Conservation (phyloP, 2,329 filamentous ascomycete species). For the Lecanoromycetidae sp. region DNA sequence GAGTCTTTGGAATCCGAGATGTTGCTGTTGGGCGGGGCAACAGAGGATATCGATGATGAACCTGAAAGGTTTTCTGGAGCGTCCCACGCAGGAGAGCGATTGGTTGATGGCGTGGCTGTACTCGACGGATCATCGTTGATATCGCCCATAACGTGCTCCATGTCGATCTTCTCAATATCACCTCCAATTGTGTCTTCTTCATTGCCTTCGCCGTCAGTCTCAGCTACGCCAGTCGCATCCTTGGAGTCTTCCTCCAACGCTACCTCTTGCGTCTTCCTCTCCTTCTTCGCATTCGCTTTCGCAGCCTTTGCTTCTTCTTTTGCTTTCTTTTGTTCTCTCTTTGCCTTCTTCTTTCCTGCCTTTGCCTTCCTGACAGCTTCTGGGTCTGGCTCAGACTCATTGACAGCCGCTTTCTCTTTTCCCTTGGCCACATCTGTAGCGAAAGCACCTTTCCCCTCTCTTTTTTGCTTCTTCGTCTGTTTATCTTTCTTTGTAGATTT, state of each 20-base stretch:
- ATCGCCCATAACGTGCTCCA: slow-evolving; percentile 32
- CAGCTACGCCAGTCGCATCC: slow-evolving; percentile 28
- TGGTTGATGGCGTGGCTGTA: slow-evolving; percentile 37
- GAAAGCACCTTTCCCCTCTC: slow-evolving; percentile 24
- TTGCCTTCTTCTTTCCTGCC: slow-evolving; percentile 31
- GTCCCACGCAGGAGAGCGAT: slow-evolving; percentile 47
- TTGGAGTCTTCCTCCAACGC: slow-evolving; percentile 26
- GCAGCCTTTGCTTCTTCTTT: slow-evolving; percentile 31
- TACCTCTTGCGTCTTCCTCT: slow-evolving; percentile 27
- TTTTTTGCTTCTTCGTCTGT: slow-evolving; percentile 45
- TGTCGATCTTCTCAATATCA: slow-evolving; percentile 36
- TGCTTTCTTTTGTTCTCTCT: slow-evolving; percentile 42
- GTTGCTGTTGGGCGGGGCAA: slow-evolving; percentile 34
- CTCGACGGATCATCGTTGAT: slow-evolving; percentile 29
- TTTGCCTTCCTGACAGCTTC: slow-evolving; percentile 25
- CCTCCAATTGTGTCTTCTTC: slow-evolving; percentile 24
- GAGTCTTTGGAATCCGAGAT: slow-evolving; percentile 20
- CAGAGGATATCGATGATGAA: slow-evolving; percentile 58
- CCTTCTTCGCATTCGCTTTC: slow-evolving; percentile 28
- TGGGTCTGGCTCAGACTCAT: slow-evolving; percentile 19
- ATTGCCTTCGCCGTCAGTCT: slow-evolving; percentile 16
- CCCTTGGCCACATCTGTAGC: neutral
- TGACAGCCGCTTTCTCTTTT: slow-evolving; percentile 14
- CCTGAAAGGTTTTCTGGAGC: slow-evolving; percentile 37
- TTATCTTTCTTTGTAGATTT: slow-evolving; percentile 42